Evolutionary conservation across 176 grass and related monocot genomes (phyloP).

Genomic region (Alopecurus myosuroides): DNA sequence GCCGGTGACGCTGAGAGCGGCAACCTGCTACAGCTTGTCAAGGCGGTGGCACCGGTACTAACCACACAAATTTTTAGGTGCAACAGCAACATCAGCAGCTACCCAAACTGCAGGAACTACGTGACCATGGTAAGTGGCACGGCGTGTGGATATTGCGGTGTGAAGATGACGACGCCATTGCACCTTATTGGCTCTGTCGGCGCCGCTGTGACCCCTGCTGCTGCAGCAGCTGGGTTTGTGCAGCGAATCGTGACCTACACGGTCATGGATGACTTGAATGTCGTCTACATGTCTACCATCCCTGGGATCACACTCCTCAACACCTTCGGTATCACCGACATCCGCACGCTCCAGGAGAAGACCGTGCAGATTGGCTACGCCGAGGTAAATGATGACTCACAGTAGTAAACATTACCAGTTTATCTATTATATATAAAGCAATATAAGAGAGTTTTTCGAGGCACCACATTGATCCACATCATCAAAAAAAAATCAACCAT

Average conservation of each 20-base stretch:
- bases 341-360: constrained; percentile 24
- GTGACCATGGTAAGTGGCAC: neutral
- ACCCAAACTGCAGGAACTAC: neutral
- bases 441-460: no score
- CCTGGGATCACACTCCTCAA: constrained; percentile 30
- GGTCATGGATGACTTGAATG: neutral
- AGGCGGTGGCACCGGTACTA: neutral
- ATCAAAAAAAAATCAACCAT: no score
- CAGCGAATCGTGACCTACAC: neutral
- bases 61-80: neutral
- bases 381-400: neutral
- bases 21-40: neutral
- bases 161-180: neutral
- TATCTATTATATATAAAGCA: no score
- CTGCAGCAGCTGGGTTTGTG: neutral
- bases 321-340: constrained; percentile 11
- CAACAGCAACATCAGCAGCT: neutral
- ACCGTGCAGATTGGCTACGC: constrained; percentile 4
- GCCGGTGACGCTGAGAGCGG: neutral
- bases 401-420: no score
- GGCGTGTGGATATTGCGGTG: neutral
- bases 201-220: no score
- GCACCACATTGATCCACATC: no score
- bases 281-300: constrained; percentile 39
- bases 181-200: neutral